A percentile compares a stretch with the other conserved stretches of the same genome.
Evolutionary conservation across 768 basidiomycete genomes (phyloP).

Genomic region (Baorangia bicolor): DNA sequence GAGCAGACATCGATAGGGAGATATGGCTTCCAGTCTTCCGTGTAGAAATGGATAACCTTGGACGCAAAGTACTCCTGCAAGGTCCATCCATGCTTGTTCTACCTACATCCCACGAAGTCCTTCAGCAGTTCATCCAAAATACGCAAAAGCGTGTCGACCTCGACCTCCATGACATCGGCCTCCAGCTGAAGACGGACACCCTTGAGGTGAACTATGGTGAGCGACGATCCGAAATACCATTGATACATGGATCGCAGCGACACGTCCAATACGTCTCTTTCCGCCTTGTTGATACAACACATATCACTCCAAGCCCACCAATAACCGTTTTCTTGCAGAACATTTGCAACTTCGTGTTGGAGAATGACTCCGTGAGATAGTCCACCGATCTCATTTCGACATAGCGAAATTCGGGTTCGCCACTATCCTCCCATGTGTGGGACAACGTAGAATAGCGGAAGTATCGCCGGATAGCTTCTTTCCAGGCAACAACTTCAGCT

Average conservation of each 20-base stretch:
- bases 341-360: constrained; percentile 6
- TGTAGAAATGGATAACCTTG: constrained; percentile 21
- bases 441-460: constrained; percentile 21
- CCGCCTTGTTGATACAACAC: constrained; percentile 26
- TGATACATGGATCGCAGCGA: constrained; percentile 27
- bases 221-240: constrained; percentile 25
- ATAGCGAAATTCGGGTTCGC: constrained; percentile 7
- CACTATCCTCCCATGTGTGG: constrained; percentile 19
- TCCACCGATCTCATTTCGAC: constrained; percentile 2
- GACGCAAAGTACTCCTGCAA: constrained; percentile 26
- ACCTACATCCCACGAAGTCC: constrained; percentile 12
- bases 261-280: constrained; percentile 8
- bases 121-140: neutral
- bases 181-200: constrained; percentile 8
- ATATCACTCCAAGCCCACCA: constrained; percentile 28
- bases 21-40: constrained; percentile 22
- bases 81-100: constrained; percentile 27
- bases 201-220: constrained; percentile 26
- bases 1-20: neutral
- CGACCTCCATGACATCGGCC: neutral
- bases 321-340: constrained; percentile 17
- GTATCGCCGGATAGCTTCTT: neutral
- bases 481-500: too few species aligned
- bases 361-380: neutral
- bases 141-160: neutral